Conservation (phyloP, 164 flowering plant genomes). For the Paratinospora sagittata region DNA sequence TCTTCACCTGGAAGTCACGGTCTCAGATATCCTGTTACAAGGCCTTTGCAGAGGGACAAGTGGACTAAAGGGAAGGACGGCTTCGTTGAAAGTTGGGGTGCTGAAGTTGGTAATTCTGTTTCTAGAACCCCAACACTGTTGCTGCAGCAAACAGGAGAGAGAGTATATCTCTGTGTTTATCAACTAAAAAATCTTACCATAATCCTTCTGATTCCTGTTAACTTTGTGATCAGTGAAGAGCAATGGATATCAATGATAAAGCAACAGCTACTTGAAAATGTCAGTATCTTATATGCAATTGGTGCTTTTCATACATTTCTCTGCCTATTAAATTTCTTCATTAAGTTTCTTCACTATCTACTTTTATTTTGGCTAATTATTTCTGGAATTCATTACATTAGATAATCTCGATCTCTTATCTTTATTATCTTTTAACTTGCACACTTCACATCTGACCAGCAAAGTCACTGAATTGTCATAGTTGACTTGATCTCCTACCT, state of each 20-base stretch:
- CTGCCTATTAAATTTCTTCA: neutral
- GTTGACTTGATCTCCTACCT: too few species aligned
- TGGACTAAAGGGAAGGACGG: constrained; percentile 96
- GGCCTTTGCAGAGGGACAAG: constrained; percentile 67
- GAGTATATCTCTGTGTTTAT: constrained; percentile 70
- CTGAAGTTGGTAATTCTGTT: constrained; percentile 37
- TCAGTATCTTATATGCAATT: constrained; percentile 30
- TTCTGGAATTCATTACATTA: too few species aligned
- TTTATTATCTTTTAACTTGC: too few species aligned
- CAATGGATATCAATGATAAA: constrained; percentile 65
- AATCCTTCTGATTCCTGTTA: constrained; percentile 68
- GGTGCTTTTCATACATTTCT: constrained; percentile 1
- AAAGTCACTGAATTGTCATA: too few species aligned
- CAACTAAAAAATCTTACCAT: constrained; percentile 78
- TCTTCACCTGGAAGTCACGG: constrained; percentile 37
- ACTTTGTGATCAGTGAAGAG: constrained; percentile 59
- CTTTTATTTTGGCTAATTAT: neutral
- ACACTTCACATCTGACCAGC: too few species aligned
- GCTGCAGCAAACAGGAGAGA: constrained; percentile 69
- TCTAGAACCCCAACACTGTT: constrained; percentile 47
- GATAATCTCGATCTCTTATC: too few species aligned
- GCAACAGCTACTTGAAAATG: constrained; percentile 86
- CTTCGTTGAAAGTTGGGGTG: constrained; percentile 77
- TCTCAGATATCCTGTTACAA: constrained; percentile 35
- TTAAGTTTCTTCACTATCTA: neutral